phyloP scores from a whole-genome alignment of 139 green algal species.

The Micractinium conductrix region DNA sequence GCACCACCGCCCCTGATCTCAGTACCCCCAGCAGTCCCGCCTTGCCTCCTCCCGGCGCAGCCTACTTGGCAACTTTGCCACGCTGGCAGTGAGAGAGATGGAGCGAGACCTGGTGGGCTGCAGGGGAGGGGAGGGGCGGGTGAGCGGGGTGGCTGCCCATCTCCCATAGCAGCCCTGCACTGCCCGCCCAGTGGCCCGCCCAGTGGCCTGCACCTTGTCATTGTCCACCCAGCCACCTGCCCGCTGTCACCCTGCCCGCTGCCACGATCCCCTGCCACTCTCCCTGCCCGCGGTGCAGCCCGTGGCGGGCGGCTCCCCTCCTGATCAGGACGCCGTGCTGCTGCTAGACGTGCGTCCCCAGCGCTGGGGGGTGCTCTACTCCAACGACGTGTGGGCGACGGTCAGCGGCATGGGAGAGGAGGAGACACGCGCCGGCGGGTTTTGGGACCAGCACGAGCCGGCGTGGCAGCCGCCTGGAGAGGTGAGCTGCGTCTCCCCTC shows the following conservation, averaged over 20 bases:
- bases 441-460: conserved; percentile 1
- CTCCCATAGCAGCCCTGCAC: no score
- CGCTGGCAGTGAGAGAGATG: conserved; percentile 83
- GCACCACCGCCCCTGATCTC: no score
- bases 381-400: neutral
- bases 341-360: neutral
- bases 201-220: no score
- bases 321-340: neutral
- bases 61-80: conserved; percentile 80
- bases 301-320: no score
- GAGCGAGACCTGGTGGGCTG: conserved; percentile 50
- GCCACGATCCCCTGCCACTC: neutral
- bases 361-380: neutral
- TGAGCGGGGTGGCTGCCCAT: no score
- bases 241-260: neutral
- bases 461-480: neutral
- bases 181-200: no score
- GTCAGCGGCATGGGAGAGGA: neutral
- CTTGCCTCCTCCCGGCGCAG: neutral
- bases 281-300: neutral
- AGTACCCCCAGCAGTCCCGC: no score
- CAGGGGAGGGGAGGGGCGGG: neutral
- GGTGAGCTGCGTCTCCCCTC: no score
- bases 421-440: neutral
- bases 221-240: no score